phyloP scores from a whole-genome alignment of 2,329 filamentous ascomycete species.

The Claviceps fusiformis region DNA sequence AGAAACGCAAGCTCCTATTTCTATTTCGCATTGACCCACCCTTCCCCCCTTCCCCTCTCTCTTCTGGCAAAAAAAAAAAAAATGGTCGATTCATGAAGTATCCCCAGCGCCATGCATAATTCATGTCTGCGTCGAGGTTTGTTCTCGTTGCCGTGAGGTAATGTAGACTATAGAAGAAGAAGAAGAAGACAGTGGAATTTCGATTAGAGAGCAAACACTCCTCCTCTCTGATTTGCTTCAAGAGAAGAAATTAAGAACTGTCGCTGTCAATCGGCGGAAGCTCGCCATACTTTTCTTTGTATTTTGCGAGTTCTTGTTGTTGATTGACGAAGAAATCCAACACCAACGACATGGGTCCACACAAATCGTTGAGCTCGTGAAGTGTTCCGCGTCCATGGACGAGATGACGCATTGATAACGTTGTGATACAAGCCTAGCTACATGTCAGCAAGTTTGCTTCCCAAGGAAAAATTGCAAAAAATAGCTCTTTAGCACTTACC shows the following conservation, averaged over 20 bases:
- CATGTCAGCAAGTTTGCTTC: neutral
- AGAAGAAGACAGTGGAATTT: neutral
- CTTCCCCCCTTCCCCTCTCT: no score
- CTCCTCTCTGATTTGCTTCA: conserved; percentile 5
- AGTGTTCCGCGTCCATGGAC: conserved; percentile 53
- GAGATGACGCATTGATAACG: conserved; percentile 66
- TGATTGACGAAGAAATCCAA: conserved; percentile 47
- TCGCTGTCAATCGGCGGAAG: conserved; percentile 14
- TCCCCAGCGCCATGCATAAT: neutral
- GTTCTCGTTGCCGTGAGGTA: neutral
- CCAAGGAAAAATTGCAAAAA: no score
- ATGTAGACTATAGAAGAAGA: neutral
- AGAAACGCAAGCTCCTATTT: neutral
- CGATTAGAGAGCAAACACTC: conserved; percentile 2
- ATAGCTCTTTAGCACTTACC: conserved; percentile 34
- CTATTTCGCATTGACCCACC: neutral
- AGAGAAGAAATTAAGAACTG: conserved; percentile 8
- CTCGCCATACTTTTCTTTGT: conserved; percentile 40
- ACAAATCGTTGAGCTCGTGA: conserved; percentile 53
- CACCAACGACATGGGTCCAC: conserved; percentile 64
- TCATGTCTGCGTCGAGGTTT: neutral
- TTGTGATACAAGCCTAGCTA: conserved; percentile 62
- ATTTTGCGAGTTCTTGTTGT: conserved; percentile 48
- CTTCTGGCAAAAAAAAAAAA: neutral
- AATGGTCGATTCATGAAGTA: neutral